Conservation (phyloP, 2,329 filamentous ascomycete genomes). For the Neurospora crassa region DNA sequence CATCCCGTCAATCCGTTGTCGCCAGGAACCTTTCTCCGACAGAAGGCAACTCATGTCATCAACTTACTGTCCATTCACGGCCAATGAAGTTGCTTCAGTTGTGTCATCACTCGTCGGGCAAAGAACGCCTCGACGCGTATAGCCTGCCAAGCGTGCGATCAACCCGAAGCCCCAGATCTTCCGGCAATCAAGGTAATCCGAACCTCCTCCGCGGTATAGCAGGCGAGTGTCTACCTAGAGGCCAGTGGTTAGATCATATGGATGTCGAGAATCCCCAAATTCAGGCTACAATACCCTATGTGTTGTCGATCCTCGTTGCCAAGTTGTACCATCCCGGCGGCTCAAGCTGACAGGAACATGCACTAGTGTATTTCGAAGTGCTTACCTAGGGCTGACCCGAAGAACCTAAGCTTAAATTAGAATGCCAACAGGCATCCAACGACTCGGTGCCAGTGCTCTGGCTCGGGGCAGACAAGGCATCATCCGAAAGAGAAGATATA, state of each 20-base stretch:
- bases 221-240: neutral
- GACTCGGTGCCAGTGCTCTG: neutral
- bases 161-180: neutral
- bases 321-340: neutral
- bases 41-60: neutral
- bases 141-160: neutral
- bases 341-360: neutral
- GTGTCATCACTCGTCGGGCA: neutral
- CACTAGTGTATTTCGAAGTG: neutral
- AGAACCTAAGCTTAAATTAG: neutral
- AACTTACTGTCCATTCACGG: neutral
- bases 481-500: neutral
- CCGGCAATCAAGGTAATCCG: neutral
- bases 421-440: neutral
- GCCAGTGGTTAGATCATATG: neutral
- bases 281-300: neutral
- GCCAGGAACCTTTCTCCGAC: neutral
- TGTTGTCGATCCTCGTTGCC: neutral
- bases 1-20: neutral
- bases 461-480: neutral
- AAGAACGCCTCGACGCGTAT: neutral
- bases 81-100: neutral
- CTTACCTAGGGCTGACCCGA: neutral
- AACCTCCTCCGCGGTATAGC: neutral
- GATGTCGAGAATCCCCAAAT: neutral